Evolutionary conservation across 768 basidiomycete species (phyloP), one percentile per base, ranked within the genome.

Genomic region (Amanita subjunquillea): DNA sequence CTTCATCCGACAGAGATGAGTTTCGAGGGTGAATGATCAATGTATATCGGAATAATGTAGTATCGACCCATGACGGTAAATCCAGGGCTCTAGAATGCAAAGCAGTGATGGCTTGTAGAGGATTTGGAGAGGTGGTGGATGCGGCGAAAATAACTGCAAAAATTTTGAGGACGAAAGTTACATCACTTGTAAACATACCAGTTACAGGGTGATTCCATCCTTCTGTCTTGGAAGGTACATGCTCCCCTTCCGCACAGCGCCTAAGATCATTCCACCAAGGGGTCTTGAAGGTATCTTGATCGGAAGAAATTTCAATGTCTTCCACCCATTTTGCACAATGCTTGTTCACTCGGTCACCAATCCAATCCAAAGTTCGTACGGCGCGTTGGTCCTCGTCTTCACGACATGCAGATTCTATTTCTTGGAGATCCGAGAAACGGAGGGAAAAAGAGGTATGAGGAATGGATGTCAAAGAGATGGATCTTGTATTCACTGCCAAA

Each of bases 241-340:
- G 73, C 60, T 91, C 87, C 0, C 86, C 87, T 62, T 91, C 85
- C 1, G 77, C 74, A 64, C 90, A 92, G 9, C 80, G 74, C 59
- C 76, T 73, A 37, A 92, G 73, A 62, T 92, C 90, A 56, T 89
- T 85, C 90, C 90, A 92, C 90, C 90, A 92, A 1, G 88, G 89
- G 8, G 86, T 80, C 47, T 77, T 70, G 41, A 69, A 51, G 1
- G 59, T 45, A 39, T 76, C 68, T 36, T 64, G 68, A 42, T 74
- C 72, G 9, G 68, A 69, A 3, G 67, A 54, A 29, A 66, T 71
- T 54, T 86, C 80, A 41, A 82, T 61, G 59, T 86, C 80, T 39
- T 82, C 79, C 29, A 87, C 74, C 90, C 90, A 92, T 62, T 73
- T 77, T 6, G 74, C 66, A 54, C 82, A 82, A 53, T 80, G 74